phyloP scores from a whole-genome alignment of 345 rosid genomes.

The Syzygium jambos region DNA sequence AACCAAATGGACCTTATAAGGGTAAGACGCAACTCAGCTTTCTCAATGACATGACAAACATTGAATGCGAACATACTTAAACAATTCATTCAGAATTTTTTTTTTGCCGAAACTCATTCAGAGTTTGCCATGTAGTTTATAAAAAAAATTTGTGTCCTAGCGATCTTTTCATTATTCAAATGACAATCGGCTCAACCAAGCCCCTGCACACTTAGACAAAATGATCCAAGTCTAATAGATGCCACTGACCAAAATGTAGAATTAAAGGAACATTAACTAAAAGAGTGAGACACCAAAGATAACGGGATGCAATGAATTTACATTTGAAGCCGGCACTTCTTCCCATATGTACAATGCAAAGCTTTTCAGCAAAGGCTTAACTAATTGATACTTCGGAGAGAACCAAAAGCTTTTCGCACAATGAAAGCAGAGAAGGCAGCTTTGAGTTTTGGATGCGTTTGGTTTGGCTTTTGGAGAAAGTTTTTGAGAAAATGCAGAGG shows the following conservation, averaged over 20 bases:
- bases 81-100: not conserved
- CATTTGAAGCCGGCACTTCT: not conserved
- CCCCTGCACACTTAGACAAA: not conserved
- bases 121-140: not conserved
- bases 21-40: not conserved
- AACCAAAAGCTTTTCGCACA: slow-evolving; percentile 38
- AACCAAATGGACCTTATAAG: too few species aligned
- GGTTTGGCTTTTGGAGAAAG: too few species aligned
- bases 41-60: not conserved
- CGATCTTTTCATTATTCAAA: not conserved
- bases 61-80: not conserved
- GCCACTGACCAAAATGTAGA: not conserved
- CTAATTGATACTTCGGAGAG: slow-evolving; percentile 8
- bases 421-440: too few species aligned
- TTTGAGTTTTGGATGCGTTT: too few species aligned
- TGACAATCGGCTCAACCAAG: not conserved
- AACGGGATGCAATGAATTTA: not conserved
- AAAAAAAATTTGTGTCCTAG: not conserved
- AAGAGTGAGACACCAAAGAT: not conserved
- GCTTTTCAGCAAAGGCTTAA: not conserved
- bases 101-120: too few species aligned
- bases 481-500: too few species aligned
- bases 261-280: not conserved
- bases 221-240: not conserved
- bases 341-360: not conserved